These are phyloP conservation scores for Reticulascus tulasneorum DNA, from an alignment of 2,329 filamentous ascomycete genomes.

Conservation along the genomic window DNA sequence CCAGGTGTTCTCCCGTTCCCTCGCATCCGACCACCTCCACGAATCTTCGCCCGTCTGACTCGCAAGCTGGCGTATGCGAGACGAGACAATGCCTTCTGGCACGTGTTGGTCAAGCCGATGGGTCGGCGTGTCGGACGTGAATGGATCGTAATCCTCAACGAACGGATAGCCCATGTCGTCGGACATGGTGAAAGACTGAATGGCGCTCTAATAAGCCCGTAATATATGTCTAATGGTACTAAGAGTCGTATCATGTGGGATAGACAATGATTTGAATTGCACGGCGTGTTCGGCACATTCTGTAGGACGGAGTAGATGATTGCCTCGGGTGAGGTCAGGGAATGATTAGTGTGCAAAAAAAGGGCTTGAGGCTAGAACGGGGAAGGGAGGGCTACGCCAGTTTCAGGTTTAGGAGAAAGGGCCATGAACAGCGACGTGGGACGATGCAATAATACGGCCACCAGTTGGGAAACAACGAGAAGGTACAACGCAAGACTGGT, in stretches of 20 bases:
- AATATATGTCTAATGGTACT: conserved; percentile 7
- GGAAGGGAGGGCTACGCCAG: neutral
- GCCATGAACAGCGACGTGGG: neutral
- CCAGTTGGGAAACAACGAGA: neutral
- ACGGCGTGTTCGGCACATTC: conserved; percentile 4
- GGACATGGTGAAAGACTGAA: conserved; percentile 5
- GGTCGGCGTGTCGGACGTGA: conserved; percentile 4
- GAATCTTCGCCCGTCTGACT: conserved; percentile 3
- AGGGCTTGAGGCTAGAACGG: neutral
- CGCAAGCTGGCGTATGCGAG: conserved; percentile 26
- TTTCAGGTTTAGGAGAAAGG: too few relatives aligned
- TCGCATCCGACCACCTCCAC: conserved; percentile 13
- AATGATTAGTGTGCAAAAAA: neutral
- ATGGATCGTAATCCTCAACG: conserved; percentile 9
- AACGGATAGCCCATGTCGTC: conserved; percentile 18
- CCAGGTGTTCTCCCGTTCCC: conserved; percentile 21
- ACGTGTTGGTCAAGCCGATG: conserved; percentile 16
- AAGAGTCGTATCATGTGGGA: neutral
- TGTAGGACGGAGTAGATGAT: conserved; percentile 5
- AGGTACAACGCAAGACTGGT: conserved; percentile 3
- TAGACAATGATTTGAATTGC: conserved; percentile 4
- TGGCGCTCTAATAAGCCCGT: conserved; percentile 4
- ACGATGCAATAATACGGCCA: neutral
- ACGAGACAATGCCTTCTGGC: conserved; percentile 27
- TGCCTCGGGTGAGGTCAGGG: conserved; percentile 13